Conservation (phyloP, 345 rosid genomes). For the Salix udensis region DNA sequence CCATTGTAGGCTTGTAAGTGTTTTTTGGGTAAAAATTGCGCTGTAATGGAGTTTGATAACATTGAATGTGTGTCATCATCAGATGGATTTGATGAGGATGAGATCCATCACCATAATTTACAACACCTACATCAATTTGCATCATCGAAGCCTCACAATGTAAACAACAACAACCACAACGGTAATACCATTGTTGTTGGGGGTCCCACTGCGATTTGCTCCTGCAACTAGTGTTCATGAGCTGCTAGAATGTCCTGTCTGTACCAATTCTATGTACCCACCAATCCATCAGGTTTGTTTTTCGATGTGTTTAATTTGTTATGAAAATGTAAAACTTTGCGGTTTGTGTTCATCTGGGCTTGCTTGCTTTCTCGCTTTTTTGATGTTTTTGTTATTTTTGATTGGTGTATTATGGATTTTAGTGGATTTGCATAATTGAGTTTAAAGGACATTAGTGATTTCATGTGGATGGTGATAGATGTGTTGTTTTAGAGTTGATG, state of each 20-base stretch:
- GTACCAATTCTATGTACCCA: constrained; percentile 56
- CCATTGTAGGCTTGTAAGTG: background rate
- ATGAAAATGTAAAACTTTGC: background rate
- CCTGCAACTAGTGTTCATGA: constrained; percentile 53
- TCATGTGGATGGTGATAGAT: background rate
- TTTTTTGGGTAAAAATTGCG: background rate
- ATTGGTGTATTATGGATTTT: constrained; percentile 6
- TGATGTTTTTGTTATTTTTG: background rate
- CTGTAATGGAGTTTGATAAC: constrained; percentile 65
- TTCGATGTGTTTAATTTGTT: background rate
- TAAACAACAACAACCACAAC: constrained; percentile 28
- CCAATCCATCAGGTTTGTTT: constrained; percentile 63
- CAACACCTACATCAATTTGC: constrained; percentile 54
- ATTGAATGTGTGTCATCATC: constrained; percentile 72
- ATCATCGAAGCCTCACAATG: constrained; percentile 49
- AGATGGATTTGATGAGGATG: constrained; percentile 67
- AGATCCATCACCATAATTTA: constrained; percentile 51
- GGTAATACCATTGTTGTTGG: constrained; percentile 32
- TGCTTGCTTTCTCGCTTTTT: background rate
- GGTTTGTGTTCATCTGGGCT: background rate
- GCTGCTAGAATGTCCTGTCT: constrained; percentile 62
- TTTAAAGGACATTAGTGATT: background rate
- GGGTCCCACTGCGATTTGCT: constrained; percentile 56
- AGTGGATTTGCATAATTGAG: constrained; percentile 13
- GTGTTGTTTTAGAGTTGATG: background rate